Percentiles rank a stretch among this genome's conserved stretches.
Conservation (phyloP, 495 filamentous ascomycete species). For the Aspergillus haitiensis region DNA sequence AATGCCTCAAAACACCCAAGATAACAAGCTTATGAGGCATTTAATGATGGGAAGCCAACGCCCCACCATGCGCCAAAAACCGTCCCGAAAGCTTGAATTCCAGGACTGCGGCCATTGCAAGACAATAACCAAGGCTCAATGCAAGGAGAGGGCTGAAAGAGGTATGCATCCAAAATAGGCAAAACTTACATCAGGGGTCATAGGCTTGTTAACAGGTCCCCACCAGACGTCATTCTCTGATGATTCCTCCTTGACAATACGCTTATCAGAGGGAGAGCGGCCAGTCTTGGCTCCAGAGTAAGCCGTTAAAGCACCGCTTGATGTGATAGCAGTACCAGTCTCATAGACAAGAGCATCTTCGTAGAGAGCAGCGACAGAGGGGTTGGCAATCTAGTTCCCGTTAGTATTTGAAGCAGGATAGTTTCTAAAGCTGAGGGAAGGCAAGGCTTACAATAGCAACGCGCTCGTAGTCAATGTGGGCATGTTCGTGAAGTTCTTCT, state of each 20-base stretch:
- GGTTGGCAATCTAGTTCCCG: conserved; percentile 72
- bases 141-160: conserved; percentile 22
- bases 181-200: conserved; percentile 89
- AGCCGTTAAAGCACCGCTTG: conserved; percentile 88
- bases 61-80: conserved; percentile 5
- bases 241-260: conserved; percentile 86
- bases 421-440: conserved; percentile 5
- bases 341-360: conserved; percentile 99
- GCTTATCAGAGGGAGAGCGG: conserved; percentile 94
- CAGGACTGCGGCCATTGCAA: conserved; percentile 22
- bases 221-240: conserved; percentile 96
- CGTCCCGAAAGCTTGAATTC: conserved; percentile 36
- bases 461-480: conserved; percentile 98
- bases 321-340: conserved; percentile 95
- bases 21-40: conserved; percentile 23
- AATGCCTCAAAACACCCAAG: conserved; percentile 27
- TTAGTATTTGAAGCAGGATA: conserved; percentile 8
- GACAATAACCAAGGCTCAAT: conserved; percentile 27
- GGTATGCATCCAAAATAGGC: conserved; percentile 6
- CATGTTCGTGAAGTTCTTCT: conserved; percentile 96
- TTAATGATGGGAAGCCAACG: background rate
- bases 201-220: conserved; percentile 98
- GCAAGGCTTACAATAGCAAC: conserved; percentile 80
- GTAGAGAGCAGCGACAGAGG: conserved; percentile 90
- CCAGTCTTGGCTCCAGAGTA: conserved; percentile 99